Evolutionary conservation across 306 rosid genomes (phyloP), one percentile per base, ranked within the genome.

Genomic region (Prunus mongolica): DNA sequence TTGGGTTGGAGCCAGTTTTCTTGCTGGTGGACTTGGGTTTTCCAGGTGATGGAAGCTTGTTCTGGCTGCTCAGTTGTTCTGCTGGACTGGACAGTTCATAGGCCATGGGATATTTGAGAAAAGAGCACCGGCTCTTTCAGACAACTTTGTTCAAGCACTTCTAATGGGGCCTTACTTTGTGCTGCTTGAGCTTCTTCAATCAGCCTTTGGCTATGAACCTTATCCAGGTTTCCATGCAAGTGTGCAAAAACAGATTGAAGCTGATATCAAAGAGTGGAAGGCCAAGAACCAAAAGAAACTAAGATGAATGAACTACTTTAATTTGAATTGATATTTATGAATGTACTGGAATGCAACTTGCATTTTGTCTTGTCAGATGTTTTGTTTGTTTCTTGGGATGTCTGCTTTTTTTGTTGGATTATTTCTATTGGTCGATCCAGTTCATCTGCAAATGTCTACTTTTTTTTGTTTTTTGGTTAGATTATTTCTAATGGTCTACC

Each of bases 81-180:
- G 97, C 72, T 89, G 96, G 98, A 78, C 84, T 13, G 93, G 85
- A 51, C 97, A 88, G 85, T 84, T 88, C 65, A 76, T 93, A 50
- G 98, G 96, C 16, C 98, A 91, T 44, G 96, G 90, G 22, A 83
- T 87, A 30, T 93, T 89, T 84, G 97, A 91, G 97, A 91, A 87
- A 91, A 89, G 97, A 70, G 88, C 92, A 49, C 98, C 97, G 2
- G 93, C 96, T 73, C 86, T 89, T 28, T 71, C 87, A 58, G 93
- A 93, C 88, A 88, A 88, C 79, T 90, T 90, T 74, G 84, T 55
- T 32, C 93, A 91, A 84, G 97, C 92, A 55, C 84, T 93, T 73
- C 82, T 91, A 19, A 90, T 91, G 96, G 97, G 88, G 69, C 98
- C 97, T 68, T 91, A 87, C 82, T 87, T 81, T 41, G 93, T 88